Evolutionary conservation across 148 eudicot genomes (phyloP), one percentile per base, ranked within the genome.

Genomic region (Dysphania ambrosioides): DNA sequence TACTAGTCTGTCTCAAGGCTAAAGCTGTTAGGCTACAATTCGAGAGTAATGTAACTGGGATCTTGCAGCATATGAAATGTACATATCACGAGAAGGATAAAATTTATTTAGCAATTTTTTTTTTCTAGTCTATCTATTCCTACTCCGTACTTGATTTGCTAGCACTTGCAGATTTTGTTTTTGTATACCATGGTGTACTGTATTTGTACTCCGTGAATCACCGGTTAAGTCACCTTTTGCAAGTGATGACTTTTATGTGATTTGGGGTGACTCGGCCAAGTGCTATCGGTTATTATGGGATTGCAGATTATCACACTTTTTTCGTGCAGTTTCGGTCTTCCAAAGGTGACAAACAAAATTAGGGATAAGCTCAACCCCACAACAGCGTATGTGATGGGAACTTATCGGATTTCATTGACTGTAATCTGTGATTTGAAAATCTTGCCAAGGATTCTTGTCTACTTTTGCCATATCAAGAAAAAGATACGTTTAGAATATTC

Each of bases 31-130:
- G 83, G 76, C 42, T 63, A 75, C 58, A 76, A 66, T 64, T 76
- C 66, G 68, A 75, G 79, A 71, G 34, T 80, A 68, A 44, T 76
- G 70, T 58, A 75, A 75, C 76, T 80, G 66, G 71, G 82, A 75
- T 80, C 63, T 31, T 75, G 79, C 79, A 71, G 76, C 73, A 75
- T 75, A 70, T 75, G 71, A 80, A 80, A 75, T 80, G 79, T 77
- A 77, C 61, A 69, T 70, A 75, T 49, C 62, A 75, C 72, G 76
- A 80, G 76, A 71, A 75, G 69, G 72, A 75, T 80, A 70, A 64
- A 70, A 68, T 44, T 19, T 38, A 53, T 78, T 44, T 55, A 66
- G 30, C 68, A 32, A n/a, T 80, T 71, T 47, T 15, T 47, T 5
- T 2, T 47, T 47, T 21, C 53, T 13, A 13, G 53, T 15, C 21